These are phyloP conservation scores for Xylariomycetidae sp. DNA, from an alignment of 2,329 filamentous ascomycete species.

Conservation along the genomic window DNA sequence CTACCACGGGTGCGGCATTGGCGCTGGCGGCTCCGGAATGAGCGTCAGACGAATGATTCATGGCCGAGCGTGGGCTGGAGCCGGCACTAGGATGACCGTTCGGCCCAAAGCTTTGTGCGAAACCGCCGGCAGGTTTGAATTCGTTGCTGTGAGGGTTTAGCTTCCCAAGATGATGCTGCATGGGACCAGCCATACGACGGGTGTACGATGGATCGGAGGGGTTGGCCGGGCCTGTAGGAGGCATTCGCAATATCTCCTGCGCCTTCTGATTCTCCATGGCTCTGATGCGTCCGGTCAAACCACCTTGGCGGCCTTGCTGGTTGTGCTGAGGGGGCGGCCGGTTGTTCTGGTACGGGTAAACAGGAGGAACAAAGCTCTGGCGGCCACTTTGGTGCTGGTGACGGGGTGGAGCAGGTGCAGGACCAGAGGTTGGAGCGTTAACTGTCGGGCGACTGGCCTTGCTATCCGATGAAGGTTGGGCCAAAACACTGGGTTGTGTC, in stretches of 20 bases:
- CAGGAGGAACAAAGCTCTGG: conserved; percentile 44
- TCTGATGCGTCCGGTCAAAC: conserved; percentile 46
- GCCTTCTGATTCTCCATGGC: conserved; percentile 49
- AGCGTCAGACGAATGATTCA: conserved; percentile 42
- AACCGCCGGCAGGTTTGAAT: conserved; percentile 79
- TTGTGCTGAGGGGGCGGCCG: conserved; percentile 40
- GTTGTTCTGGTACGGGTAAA: conserved; percentile 44
- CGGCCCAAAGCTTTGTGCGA: conserved; percentile 77
- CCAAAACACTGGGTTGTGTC: conserved; percentile 31
- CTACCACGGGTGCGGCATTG: conserved; percentile 39
- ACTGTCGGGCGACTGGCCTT: conserved; percentile 29
- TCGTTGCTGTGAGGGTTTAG: conserved; percentile 66
- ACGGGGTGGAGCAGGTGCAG: conserved; percentile 14
- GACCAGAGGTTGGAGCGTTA: conserved; percentile 13
- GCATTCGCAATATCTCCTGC: conserved; percentile 58
- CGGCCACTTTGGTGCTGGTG: conserved; percentile 43
- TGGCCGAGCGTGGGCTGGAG: conserved; percentile 66
- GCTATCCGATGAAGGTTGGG: conserved; percentile 17
- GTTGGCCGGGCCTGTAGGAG: conserved; percentile 69
- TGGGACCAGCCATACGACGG: conserved; percentile 48
- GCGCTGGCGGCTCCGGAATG: conserved; percentile 22
- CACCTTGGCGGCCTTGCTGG: conserved; percentile 37
- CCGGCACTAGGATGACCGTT: conserved; percentile 59
- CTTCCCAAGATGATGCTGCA: conserved; percentile 49
- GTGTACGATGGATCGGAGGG: conserved; percentile 46